Percentiles rank a stretch among this genome's conserved stretches.
phyloP scores from a whole-genome alignment of 352 stramenopile genomes.

The Vaucheria bursata region DNA sequence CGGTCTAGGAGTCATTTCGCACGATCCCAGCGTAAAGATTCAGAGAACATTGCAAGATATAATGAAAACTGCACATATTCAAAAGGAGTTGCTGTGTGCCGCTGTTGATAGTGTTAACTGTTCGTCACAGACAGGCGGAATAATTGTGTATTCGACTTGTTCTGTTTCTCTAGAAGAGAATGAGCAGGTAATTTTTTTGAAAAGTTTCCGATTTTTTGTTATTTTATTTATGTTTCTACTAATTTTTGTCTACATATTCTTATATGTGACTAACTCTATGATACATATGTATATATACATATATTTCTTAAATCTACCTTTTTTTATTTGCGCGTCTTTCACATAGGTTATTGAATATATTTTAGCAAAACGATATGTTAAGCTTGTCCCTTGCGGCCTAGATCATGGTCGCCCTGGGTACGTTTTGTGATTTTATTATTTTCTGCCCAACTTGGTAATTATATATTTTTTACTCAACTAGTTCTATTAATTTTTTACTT shows the following conservation, averaged over 20 bases:
- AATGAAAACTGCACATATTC: conserved; percentile 81
- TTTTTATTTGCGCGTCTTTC: no score
- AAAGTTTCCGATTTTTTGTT: no score
- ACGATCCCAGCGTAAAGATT: conserved; percentile 96
- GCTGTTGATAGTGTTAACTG: conserved; percentile 95
- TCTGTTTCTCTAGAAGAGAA: conserved; percentile 82
- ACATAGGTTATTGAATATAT: conserved; percentile 96
- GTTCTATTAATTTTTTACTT: neutral
- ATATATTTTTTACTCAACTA: conserved; percentile 14
- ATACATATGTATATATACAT: no score
- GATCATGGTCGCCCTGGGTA: conserved; percentile 86
- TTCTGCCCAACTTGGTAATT: no score
- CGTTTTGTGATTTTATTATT: no score
- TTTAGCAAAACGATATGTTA: conserved; percentile 93
- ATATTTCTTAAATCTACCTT: no score
- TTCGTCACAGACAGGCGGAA: conserved; percentile 87
- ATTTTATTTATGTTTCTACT: no score
- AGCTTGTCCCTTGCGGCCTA: conserved; percentile 92
- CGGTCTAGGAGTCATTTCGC: conserved; percentile 86
- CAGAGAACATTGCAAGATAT: conserved; percentile 82
- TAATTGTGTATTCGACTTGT: conserved; percentile 99
- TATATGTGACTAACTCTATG: no score
- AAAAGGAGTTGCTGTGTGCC: conserved; percentile 97
- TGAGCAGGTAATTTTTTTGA: conserved; percentile 43
- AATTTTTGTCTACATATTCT: no score